Evolutionary conservation across 805 yeast species (phyloP), one percentile per base, ranked within the genome.

Genomic region (Zygotorulaspora chibaensis): DNA sequence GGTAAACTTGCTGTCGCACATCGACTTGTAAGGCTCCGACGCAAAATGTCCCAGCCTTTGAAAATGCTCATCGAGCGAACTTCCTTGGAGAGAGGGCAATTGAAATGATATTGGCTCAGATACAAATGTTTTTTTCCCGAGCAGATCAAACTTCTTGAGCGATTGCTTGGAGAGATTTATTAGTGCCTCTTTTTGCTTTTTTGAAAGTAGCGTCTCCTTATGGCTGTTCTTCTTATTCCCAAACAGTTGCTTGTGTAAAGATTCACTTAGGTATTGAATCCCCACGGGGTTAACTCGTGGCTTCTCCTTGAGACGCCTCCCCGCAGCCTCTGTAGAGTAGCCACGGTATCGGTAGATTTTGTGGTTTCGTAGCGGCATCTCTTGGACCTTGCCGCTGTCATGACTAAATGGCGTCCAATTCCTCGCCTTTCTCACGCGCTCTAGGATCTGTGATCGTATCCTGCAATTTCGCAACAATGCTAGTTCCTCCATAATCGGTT

Each of bases 51-150:
- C 98, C 2, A 88, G 60, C 50, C 76, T 74, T 54, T 80, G 75
- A 61, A 93, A 93, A 69, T 93, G 99, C 58, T 87, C 96, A 59
- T 86, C 95, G 7, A 93, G 65, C 7, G 81, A 69, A 1, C 62
- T 47, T 0, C 98, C 99, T 42, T 81, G 80, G n/a, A 91, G 61
- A 18, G 67, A 63, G 0, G 99, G 99, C 11, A 90, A 61, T 12
- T 73, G 58, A 31, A 84, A 72, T 13, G 65, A 57, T 2, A 87
- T 78, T 0, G 95, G 90, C 1, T 73, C 75, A 2, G 73, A 63
- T 1, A 79, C 65, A 2, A 76, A 74, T 1, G 96, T 86, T 50
- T 77, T 76, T 58, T 87, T 88, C 1, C 93, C 93, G 27, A 84
- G 66, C n/a, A 90, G 70, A 1, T 80, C 80, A 57, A 87, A 84